Conservation (phyloP, 2,329 filamentous ascomycete genomes). For the Botrytis squamosa region DNA sequence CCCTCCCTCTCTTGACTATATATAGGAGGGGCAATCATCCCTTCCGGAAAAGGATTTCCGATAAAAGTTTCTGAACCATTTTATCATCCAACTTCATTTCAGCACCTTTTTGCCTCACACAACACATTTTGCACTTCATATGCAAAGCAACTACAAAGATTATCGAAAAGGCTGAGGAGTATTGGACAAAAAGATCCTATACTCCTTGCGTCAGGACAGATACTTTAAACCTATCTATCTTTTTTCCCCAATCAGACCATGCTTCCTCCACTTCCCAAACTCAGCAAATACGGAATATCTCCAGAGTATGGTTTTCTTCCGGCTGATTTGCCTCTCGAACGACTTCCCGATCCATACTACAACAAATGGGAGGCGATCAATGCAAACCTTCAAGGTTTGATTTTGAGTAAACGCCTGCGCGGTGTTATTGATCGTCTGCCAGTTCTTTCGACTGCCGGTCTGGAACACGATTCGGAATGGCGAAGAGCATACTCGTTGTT, state of each 20-base stretch:
- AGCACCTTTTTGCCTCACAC: neutral
- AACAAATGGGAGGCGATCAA: conserved; percentile 89
- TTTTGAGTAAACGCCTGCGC: conserved; percentile 81
- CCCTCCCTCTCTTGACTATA: neutral
- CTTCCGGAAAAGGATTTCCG: neutral
- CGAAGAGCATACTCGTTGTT: conserved; percentile 87
- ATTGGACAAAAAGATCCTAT: conserved; percentile 57
- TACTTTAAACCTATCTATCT: conserved; percentile 24
- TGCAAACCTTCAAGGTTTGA: conserved; percentile 80
- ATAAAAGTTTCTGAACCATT: neutral
- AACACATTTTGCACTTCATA: conserved; percentile 23
- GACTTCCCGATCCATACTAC: conserved; percentile 87
- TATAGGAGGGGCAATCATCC: conserved; percentile 1
- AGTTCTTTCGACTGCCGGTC: conserved; percentile 75
- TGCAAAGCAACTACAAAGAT: conserved; percentile 28
- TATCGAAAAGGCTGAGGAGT: conserved; percentile 58
- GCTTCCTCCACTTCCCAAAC: conserved; percentile 60
- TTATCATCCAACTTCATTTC: neutral
- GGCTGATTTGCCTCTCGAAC: conserved; percentile 72
- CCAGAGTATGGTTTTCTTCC: conserved; percentile 83
- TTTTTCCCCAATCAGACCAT: conserved; percentile 34
- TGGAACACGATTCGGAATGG: conserved; percentile 88
- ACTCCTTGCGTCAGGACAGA: conserved; percentile 62
- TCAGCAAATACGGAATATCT: conserved; percentile 79
- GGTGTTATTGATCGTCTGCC: conserved; percentile 78